These are phyloP conservation scores for Fusarium nelsonii DNA, from an alignment of 2,329 filamentous ascomycete species.

Conservation along the genomic window DNA sequence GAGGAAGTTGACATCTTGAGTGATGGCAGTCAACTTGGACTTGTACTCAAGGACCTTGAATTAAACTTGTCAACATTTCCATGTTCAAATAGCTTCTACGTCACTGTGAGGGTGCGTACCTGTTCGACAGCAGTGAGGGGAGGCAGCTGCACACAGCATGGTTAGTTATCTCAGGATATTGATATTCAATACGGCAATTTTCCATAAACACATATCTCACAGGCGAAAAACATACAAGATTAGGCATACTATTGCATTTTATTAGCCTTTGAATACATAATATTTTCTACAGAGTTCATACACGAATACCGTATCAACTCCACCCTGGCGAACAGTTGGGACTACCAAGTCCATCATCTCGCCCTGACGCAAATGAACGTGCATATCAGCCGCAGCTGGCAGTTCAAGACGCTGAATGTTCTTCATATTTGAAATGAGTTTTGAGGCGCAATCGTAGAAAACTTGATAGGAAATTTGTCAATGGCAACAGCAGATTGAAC, in stretches of 20 bases:
- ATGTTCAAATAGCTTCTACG: too few species aligned
- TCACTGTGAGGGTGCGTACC: conserved; percentile 14
- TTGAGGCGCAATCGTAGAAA: not conserved
- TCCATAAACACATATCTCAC: conserved; percentile 7
- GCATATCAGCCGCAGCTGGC: conserved; percentile 74
- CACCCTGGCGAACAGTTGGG: conserved; percentile 67
- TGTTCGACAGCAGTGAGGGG: conserved; percentile 37
- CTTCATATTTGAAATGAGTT: conserved; percentile 27
- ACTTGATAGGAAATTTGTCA: not conserved
- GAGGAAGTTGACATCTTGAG: conserved; percentile 74
- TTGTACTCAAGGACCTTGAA: conserved; percentile 74
- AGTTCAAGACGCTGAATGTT: conserved; percentile 61
- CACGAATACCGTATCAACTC: conserved; percentile 72
- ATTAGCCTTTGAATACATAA: conserved; percentile 39
- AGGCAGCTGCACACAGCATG: conserved; percentile 23
- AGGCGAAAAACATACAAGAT: conserved; percentile 60
- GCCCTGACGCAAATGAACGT: conserved; percentile 78
- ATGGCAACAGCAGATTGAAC: conserved; percentile 3
- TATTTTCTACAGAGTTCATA: conserved; percentile 51
- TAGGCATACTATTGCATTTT: conserved; percentile 62
- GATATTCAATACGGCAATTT: not conserved
- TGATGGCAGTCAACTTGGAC: conserved; percentile 68
- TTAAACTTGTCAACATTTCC: not conserved
- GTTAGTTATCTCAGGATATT: conserved; percentile 11
- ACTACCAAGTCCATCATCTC: conserved; percentile 70